These are phyloP conservation scores for Bryum argenteum DNA, from an alignment of 225 moss, liverwort and hornwort genomes.

Conservation along the genomic window DNA sequence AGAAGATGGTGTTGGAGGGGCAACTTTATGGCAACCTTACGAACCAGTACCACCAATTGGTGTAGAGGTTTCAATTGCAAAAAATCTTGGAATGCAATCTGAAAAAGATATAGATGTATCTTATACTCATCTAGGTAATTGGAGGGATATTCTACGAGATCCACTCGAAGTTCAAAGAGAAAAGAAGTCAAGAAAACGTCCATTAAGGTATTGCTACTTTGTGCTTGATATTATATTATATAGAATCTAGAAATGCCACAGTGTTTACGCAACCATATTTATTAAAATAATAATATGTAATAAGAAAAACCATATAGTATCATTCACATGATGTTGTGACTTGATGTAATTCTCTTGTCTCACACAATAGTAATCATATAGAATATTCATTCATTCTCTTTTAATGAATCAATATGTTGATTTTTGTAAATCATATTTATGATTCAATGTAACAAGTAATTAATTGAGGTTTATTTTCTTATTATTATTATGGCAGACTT, in stretches of 20 bases:
- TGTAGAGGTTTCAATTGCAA: conserved; percentile 64
- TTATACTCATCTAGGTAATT: conserved; percentile 59
- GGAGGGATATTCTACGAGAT: conserved; percentile 60
- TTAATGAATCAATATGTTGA: too few relatives aligned
- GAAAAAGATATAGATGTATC: conserved; percentile 39
- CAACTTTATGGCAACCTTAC: conserved; percentile 72
- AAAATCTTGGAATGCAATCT: conserved; percentile 36
- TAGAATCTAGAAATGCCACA: background rate
- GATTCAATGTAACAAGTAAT: too few relatives aligned
- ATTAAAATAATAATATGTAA: background rate
- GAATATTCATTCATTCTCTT: too few relatives aligned
- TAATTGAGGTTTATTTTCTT: too few relatives aligned
- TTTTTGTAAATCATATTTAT: too few relatives aligned
- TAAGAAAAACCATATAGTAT: too few relatives aligned
- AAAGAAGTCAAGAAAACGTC: conserved; percentile 29
- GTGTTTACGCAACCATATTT: background rate
- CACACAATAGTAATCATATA: too few relatives aligned
- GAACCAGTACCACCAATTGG: conserved; percentile 56
- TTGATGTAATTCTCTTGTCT: too few relatives aligned
- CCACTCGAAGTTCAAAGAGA: conserved; percentile 2
- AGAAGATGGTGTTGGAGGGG: conserved; percentile 73
- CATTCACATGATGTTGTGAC: too few relatives aligned
- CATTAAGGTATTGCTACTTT: conserved; percentile 26
- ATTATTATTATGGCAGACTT: too few relatives aligned
- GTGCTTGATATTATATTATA: too few relatives aligned